phyloP scores from a whole-genome alignment of 495 filamentous ascomycete genomes.

The Clavariopsis aquatica region DNA sequence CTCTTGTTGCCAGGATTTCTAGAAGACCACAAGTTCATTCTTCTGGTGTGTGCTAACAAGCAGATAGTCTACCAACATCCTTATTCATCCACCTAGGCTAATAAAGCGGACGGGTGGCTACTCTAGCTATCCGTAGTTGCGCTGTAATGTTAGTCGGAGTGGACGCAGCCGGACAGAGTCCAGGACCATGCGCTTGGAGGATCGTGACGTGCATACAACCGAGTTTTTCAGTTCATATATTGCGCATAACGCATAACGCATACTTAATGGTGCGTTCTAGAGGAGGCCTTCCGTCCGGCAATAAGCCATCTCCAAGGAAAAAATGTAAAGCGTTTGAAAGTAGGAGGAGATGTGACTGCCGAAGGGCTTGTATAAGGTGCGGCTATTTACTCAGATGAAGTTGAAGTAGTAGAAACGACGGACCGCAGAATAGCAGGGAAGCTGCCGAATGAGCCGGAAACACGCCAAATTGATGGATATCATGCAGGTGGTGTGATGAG shows the following conservation, averaged over 20 bases:
- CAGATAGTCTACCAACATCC: not conserved
- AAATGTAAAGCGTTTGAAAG: not conserved
- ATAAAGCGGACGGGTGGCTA: not conserved
- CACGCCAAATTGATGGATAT: conserved; percentile 20
- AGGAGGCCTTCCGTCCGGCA: conserved; percentile 1
- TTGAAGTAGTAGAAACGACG: not conserved
- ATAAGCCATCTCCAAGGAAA: not conserved
- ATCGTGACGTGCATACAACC: conserved; percentile 1
- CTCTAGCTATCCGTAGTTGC: not conserved
- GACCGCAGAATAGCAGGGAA: conserved; percentile 11
- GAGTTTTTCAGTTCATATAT: conserved; percentile 2
- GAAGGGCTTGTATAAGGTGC: conserved; percentile 7
- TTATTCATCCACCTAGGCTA: conserved; percentile 10
- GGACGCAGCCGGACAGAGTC: not conserved
- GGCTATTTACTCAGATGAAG: conserved; percentile 18
- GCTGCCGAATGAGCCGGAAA: conserved; percentile 24
- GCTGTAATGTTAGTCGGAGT: not conserved
- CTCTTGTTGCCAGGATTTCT: not conserved
- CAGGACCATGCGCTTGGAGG: not conserved
- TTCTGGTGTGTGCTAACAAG: not conserved
- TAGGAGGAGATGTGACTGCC: conserved; percentile 12
- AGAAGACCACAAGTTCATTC: not conserved
- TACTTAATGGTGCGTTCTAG: not conserved
- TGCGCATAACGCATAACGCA: conserved; percentile 2
- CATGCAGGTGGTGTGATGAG: conserved; percentile 15